These are phyloP conservation scores for Wickerhamiella infanticola DNA, from an alignment of 1,139 yeast genomes.

Conservation along the genomic window DNA sequence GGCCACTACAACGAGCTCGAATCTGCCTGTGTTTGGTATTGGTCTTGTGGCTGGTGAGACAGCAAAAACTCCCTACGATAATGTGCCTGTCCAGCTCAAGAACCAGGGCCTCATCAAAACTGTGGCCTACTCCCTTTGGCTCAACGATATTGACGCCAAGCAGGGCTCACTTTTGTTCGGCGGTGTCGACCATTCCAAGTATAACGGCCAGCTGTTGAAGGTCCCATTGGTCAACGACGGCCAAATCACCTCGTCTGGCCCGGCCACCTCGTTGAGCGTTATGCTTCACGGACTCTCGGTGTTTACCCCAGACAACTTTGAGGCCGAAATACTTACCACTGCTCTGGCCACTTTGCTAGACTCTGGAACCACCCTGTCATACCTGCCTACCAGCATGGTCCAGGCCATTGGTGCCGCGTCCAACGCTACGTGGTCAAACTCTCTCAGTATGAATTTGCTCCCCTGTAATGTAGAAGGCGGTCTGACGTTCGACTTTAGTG, in stretches of 20 bases:
- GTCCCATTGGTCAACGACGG: slow-evolving; percentile 17
- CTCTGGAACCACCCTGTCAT: slow-evolving; percentile 21
- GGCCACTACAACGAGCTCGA: slow-evolving; percentile 30
- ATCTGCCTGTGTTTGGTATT: slow-evolving; percentile 38
- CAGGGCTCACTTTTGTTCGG: slow-evolving; percentile 41
- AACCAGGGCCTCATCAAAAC: slow-evolving; percentile 34
- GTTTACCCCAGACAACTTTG: neutral
- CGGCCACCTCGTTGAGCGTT: slow-evolving; percentile 13
- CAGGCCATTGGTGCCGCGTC: slow-evolving; percentile 8
- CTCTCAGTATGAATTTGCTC: neutral
- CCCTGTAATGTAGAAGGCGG: slow-evolving; percentile 2
- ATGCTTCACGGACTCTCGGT: slow-evolving; percentile 10
- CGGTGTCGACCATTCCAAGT: slow-evolving; percentile 41
- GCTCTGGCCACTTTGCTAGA: slow-evolving; percentile 19
- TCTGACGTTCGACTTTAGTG: slow-evolving; percentile 17
- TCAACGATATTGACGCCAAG: slow-evolving; percentile 30
- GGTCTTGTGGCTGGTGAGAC: slow-evolving; percentile 24
- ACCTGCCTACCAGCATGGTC: slow-evolving; percentile 16
- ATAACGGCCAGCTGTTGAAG: slow-evolving; percentile 29
- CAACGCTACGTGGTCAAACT: neutral
- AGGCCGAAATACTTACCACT: slow-evolving; percentile 6
- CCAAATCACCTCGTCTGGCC: slow-evolving; percentile 4
- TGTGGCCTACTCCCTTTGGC: slow-evolving; percentile 39
- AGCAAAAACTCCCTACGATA: slow-evolving; percentile 20
- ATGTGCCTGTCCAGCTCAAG: slow-evolving; percentile 34